Evolutionary conservation across 1,284 basidiomycete species (phyloP).

Genomic region (Cryptococcus deneoformans): DNA sequence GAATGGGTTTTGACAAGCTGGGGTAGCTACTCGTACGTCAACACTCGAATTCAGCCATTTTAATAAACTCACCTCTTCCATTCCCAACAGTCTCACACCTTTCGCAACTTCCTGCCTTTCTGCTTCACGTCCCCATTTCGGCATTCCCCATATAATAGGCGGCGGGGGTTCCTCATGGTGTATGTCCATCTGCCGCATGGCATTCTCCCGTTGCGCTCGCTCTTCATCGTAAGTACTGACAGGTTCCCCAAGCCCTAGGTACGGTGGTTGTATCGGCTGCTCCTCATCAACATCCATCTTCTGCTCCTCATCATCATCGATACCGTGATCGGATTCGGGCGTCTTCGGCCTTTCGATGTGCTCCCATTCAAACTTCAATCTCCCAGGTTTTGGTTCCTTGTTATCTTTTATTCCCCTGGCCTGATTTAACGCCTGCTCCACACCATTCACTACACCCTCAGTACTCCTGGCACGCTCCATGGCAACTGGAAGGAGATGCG

Average conservation of each 20-base stretch:
- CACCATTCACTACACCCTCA: slow-evolving; percentile 26
- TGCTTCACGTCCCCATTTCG: slow-evolving; percentile 44
- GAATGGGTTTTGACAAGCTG: slow-evolving; percentile 40
- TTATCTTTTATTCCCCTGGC: slow-evolving; percentile 12
- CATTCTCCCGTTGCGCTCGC: not conserved
- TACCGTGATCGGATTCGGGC: not conserved
- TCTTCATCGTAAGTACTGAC: not conserved
- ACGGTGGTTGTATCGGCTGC: not conserved
- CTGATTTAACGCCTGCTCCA: not conserved
- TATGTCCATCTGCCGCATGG: not conserved
- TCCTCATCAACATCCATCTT: slow-evolving; percentile 24
- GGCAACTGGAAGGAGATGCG: slow-evolving; percentile 32
- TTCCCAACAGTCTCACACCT: slow-evolving; percentile 42
- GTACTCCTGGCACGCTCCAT: slow-evolving; percentile 45
- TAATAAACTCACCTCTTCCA: slow-evolving; percentile 35
- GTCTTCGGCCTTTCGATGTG: slow-evolving; percentile 6
- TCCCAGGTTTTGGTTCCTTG: slow-evolving; percentile 21
- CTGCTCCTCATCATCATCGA: slow-evolving; percentile 14
- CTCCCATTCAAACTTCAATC: slow-evolving; percentile 16
- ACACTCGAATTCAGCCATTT: not conserved
- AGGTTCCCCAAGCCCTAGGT: not conserved
- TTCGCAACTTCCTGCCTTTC: slow-evolving; percentile 40
- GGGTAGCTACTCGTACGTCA: slow-evolving; percentile 25
- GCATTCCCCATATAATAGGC: slow-evolving; percentile 43
- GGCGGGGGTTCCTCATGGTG: not conserved